Evolutionary conservation across 768 basidiomycete genomes (phyloP), one percentile per base, ranked within the genome.

Genomic region (Suillus weaverae): DNA sequence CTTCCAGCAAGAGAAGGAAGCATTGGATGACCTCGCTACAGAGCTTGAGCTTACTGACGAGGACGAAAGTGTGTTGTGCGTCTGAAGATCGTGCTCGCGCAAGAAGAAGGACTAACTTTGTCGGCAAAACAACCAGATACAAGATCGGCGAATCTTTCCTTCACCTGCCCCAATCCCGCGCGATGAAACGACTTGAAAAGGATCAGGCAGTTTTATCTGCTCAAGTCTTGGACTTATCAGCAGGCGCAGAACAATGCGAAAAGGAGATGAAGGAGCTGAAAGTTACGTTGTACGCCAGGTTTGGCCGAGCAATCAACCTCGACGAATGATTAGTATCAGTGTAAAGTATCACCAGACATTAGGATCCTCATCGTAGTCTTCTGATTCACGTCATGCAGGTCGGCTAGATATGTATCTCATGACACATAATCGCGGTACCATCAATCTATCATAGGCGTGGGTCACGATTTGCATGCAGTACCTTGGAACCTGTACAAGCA

Each of bases 41-140:
- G 96, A 97, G 71, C 84, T 98, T 30, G 95, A 97, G 72, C 86
- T 98, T 11, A 87, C 89, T 1, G 94, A 97, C 66, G 94, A 96
- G 70, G 90, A 92, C 64, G 85, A 92, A 63, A 81, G 81, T 1
- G 87, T 97, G 5, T 72, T 95, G 92, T 95, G 69, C 63, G 90
- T 75, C 16, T 16, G 43, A 39, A 65, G 9, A 35, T 18, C 26
- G 36, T 60, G 20, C 38, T 33, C n/a, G 53, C 43, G 32, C 53
- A 65, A 33, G 61, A n/a, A 60, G 16, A 38, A 30, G 46, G 46
- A 44, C 48, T 44, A 18, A 38, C 32, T 62, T n/a, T 50, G 0
- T 26, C 26, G 30, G 53, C 14, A 54, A 57, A 51, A 22, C 22
- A 30, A 14, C 2, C 65, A 95, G 94, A 67, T 98, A 97, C 81